phyloP scores from a whole-genome alignment of 495 filamentous ascomycete species.

The Neurospora sp. region DNA sequence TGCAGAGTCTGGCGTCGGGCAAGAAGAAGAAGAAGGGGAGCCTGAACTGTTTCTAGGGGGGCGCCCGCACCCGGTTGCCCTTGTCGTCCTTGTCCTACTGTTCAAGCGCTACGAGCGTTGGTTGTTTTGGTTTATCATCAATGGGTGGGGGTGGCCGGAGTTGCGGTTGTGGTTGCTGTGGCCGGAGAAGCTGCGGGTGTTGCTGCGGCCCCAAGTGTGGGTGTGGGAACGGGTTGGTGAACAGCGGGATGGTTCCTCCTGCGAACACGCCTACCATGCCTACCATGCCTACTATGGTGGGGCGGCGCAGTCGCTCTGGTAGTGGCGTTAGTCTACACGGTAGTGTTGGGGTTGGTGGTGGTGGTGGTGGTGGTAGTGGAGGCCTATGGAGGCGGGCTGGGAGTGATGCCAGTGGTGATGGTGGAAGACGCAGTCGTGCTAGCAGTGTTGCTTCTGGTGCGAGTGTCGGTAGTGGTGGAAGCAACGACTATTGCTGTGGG shows the following conservation, averaged over 20 bases:
- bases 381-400: neutral
- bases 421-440: neutral
- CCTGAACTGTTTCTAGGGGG: slow-evolving; percentile 83
- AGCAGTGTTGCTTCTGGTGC: neutral
- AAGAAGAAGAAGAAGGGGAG: slow-evolving; percentile 97
- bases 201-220: neutral
- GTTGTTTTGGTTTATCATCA: slow-evolving; percentile 1
- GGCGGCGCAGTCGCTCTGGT: neutral
- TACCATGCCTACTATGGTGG: neutral
- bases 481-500: neutral
- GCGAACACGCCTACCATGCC: neutral
- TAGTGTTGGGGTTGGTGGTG: neutral
- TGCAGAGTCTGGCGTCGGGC: slow-evolving; percentile 78
- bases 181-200: neutral
- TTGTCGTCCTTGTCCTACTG: neutral
- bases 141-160: neutral
- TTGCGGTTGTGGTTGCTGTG: slow-evolving; percentile 1
- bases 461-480: neutral
- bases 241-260: neutral
- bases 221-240: neutral
- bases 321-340: neutral
- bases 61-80: slow-evolving; percentile 1
- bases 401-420: neutral
- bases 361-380: neutral
- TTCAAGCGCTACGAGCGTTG: neutral